phyloP scores from a whole-genome alignment of 306 rosid genomes.

The Cicer chorassanicum region DNA sequence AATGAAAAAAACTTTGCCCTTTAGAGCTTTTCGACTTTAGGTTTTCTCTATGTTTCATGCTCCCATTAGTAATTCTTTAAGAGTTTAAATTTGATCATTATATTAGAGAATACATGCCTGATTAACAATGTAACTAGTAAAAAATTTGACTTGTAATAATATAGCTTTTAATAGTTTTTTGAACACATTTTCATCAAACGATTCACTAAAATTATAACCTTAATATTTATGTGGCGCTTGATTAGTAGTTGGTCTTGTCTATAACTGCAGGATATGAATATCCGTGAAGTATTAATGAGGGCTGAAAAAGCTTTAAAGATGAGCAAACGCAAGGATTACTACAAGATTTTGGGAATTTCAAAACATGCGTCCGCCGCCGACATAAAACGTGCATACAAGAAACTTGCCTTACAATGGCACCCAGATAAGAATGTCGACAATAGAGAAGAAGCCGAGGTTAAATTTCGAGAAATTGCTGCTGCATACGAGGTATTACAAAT shows the following conservation, averaged over 20 bases:
- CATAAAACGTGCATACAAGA: conserved; percentile 96
- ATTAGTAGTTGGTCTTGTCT: conserved; percentile 10
- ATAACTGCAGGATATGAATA: conserved; percentile 79
- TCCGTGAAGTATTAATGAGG: conserved; percentile 80
- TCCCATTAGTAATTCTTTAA: conserved; percentile 4
- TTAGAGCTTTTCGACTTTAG: neutral
- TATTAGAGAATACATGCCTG: neutral
- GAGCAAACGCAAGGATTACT: conserved; percentile 97
- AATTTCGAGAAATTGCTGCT: conserved; percentile 92
- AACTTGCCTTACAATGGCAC: conserved; percentile 98
- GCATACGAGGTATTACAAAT: conserved; percentile 80
- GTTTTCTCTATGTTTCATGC: conserved; percentile 10
- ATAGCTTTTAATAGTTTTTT: neutral
- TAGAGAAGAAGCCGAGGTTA: conserved; percentile 91
- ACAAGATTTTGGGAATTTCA: conserved; percentile 90
- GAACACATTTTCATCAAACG: conserved; percentile 11
- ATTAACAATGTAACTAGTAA: neutral
- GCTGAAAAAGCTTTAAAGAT: conserved; percentile 96
- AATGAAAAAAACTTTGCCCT: neutral
- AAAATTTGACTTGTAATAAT: conserved; percentile 25
- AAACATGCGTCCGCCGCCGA: conserved; percentile 79
- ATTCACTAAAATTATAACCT: conserved; percentile 11
- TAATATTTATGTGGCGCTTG: conserved; percentile 9
- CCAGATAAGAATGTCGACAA: conserved; percentile 95
- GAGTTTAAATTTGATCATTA: conserved; percentile 11